These are phyloP conservation scores for Scytalidium lignicola DNA, from an alignment of 2,329 filamentous ascomycete species.

Conservation along the genomic window DNA sequence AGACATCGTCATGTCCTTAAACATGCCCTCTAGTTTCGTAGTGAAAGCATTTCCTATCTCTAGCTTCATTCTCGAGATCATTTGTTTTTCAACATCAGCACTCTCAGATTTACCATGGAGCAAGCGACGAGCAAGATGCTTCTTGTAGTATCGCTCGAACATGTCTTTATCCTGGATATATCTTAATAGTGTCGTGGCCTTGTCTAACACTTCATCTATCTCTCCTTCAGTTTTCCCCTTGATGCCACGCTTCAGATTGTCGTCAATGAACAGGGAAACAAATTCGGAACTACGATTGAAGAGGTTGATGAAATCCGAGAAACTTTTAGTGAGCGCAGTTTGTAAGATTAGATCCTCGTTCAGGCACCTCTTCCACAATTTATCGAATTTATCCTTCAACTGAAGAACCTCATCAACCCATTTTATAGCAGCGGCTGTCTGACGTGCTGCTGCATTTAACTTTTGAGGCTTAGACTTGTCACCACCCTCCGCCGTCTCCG, in stretches of 20 bases:
- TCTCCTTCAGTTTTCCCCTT: constrained; percentile 89
- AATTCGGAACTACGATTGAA: constrained; percentile 84
- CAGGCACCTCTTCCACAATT: constrained; percentile 70
- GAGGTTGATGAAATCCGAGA: constrained; percentile 89
- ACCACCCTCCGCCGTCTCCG: constrained; percentile 43
- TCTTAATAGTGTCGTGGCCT: constrained; percentile 80
- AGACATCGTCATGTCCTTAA: constrained; percentile 89
- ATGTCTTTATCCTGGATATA: constrained; percentile 90
- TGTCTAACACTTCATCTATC: constrained; percentile 78
- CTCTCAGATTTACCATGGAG: constrained; percentile 86
- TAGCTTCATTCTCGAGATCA: constrained; percentile 95
- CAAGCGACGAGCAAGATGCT: constrained; percentile 83
- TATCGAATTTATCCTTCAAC: constrained; percentile 87
- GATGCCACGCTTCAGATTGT: constrained; percentile 89
- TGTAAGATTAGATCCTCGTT: constrained; percentile 70
- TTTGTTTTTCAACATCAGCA: constrained; percentile 87
- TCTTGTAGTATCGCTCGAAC: constrained; percentile 97
- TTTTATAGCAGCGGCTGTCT: constrained; percentile 81
- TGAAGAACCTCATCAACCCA: constrained; percentile 90
- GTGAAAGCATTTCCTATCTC: constrained; percentile 95
- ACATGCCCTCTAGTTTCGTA: constrained; percentile 91
- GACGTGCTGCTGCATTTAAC: constrained; percentile 61
- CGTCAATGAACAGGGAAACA: constrained; percentile 93
- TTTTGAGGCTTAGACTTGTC: constrained; percentile 43
- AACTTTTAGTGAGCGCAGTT: constrained; percentile 78